Evolutionary conservation across 208 protist genomes (phyloP), one percentile per base, ranked within the genome.

Genomic region (Trypanosoma lewisi): DNA sequence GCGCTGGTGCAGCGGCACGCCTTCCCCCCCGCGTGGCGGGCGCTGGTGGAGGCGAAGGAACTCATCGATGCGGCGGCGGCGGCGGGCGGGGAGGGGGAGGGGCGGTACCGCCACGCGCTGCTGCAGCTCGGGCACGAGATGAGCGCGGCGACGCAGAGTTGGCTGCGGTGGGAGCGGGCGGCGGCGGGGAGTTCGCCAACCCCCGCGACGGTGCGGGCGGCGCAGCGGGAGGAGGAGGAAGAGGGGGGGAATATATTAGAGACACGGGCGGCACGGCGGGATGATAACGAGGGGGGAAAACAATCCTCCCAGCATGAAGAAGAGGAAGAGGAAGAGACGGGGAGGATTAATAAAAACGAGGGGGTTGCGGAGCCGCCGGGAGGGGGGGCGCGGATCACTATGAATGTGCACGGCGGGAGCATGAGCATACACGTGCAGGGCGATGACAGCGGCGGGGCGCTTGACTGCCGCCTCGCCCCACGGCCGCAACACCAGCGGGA

Each of bases 111-210:
- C n/a, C 49, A 27, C 28, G 49, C 67, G 14, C 30, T 72, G 25
- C 12, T 62, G 34, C 58, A 72, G 36, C 58, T 72, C 16, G 59
- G 67, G 12, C 56, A 66, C 16, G 59, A 72, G 34, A 21, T 72
- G n/a, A 59, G 47, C 28, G 41, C 49, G 4, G 30, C 41, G 12
- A 61, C 56, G 9, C 49, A 59, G 23, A 17, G 21, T 30, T 66
- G 56, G 47, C 34, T 61, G 9, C 9, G 45, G 16, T 50, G 14
- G 17, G 47, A 62, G 33, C 1, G 23, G 8, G 9, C 27, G 25
- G 8, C 12, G 17, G 14, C 3, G 11, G 14, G 41, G 57, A 25
- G 16, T 59, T 31, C 12, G 3, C 17, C 17, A 19, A 23, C 17
- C n/a, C 7, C 9, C 9, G n/a, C n/a, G n/a, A n/a, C n/a, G n/a